Percentiles rank a stretch among this genome's conserved stretches.
Conservation (phyloP, 2,329 filamentous ascomycete genomes). For the Exophiala calicioides region DNA sequence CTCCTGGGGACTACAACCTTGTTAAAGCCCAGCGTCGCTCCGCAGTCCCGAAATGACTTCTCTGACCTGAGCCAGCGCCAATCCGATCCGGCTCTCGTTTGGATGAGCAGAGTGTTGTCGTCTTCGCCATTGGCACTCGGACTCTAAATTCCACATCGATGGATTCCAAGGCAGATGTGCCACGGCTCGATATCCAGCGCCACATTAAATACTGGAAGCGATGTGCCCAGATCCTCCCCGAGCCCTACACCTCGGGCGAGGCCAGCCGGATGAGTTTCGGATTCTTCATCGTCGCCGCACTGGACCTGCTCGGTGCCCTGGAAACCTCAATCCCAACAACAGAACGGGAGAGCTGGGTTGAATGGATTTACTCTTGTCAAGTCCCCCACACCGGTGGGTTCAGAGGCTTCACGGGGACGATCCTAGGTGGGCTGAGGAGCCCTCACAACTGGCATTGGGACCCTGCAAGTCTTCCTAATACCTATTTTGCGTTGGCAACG, state of each 20-base stretch:
- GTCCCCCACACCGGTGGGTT: slow-evolving; percentile 79
- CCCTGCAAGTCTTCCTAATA: slow-evolving; percentile 81
- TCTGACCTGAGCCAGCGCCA: too few relatives aligned
- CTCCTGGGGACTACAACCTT: too few relatives aligned
- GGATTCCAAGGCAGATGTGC: background rate
- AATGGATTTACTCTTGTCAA: slow-evolving; percentile 86
- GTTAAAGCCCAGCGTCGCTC: too few relatives aligned
- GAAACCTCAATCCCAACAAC: slow-evolving; percentile 51
- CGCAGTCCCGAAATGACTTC: too few relatives aligned
- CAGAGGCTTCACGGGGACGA: slow-evolving; percentile 74
- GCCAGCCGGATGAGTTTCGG: slow-evolving; percentile 86
- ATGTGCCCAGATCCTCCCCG: slow-evolving; percentile 77
- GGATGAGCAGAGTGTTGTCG: background rate
- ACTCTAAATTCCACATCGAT: slow-evolving; percentile 1
- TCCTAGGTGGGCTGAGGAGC: slow-evolving; percentile 52
- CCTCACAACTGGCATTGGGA: slow-evolving; percentile 63
- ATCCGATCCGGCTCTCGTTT: too few relatives aligned
- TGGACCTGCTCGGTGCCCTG: slow-evolving; percentile 73
- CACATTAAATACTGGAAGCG: slow-evolving; percentile 93
- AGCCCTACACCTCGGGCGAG: slow-evolving; percentile 83
- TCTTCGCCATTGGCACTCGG: background rate
- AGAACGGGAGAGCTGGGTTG: slow-evolving; percentile 46
- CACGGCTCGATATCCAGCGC: slow-evolving; percentile 57
- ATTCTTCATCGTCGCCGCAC: slow-evolving; percentile 83
- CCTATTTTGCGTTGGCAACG: slow-evolving; percentile 80